These are phyloP conservation scores for Tulasnella sp. DNA, from an alignment of 768 basidiomycete genomes.

Conservation along the genomic window DNA sequence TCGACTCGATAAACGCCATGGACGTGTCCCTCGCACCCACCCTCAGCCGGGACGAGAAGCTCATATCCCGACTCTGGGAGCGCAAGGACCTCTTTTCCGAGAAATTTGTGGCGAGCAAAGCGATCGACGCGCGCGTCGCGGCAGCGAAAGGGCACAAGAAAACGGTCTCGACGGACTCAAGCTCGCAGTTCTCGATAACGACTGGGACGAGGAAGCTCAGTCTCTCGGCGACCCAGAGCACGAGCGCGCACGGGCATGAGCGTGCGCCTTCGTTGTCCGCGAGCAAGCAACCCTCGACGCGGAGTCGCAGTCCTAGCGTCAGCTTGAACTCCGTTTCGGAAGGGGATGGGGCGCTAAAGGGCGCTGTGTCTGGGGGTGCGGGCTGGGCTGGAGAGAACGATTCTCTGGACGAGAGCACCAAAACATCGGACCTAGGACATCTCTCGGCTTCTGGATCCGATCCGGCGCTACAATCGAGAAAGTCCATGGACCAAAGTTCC, in stretches of 20 bases:
- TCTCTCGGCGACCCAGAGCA: not conserved
- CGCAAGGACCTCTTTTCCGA: conserved; percentile 87
- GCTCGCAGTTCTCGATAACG: not conserved
- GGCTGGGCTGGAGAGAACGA: conserved; percentile 8
- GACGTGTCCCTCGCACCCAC: conserved; percentile 67
- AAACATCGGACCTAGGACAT: not conserved
- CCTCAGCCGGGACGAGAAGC: conserved; percentile 70
- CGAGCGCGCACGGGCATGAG: not conserved
- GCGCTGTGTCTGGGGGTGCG: not conserved
- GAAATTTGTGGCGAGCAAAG: conserved; percentile 42
- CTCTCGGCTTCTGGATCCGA: not conserved
- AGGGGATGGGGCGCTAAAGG: not conserved
- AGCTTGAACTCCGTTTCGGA: conserved; percentile 9
- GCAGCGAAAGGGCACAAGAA: not conserved
- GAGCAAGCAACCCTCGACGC: not conserved
- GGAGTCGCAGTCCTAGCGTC: not conserved
- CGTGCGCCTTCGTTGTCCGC: not conserved
- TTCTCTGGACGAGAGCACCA: not conserved
- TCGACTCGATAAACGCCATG: conserved; percentile 89
- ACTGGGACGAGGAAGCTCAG: conserved; percentile 7
- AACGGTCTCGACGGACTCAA: not conserved
- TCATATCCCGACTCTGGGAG: conserved; percentile 82
- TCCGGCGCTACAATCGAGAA: not conserved
- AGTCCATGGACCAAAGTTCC: conserved; percentile 5
- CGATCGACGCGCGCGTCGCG: not conserved